Conservation (phyloP, 106 monocot genomes). For the Dendrobium chrysotoxum region DNA sequence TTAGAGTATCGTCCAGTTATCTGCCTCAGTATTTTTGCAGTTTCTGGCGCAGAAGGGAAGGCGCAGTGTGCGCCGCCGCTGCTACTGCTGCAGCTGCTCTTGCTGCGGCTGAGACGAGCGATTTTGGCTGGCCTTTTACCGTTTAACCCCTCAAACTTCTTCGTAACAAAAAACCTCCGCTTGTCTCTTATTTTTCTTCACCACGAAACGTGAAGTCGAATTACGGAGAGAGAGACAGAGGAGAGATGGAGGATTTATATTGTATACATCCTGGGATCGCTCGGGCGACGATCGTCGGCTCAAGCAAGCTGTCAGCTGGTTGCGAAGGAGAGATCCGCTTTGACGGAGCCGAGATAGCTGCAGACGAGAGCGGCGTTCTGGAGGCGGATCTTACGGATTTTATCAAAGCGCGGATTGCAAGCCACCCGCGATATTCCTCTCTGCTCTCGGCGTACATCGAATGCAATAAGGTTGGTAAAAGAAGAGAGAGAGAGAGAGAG, state of each 20-base stretch:
- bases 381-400: slow-evolving; percentile 40
- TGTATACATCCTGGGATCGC: slow-evolving; percentile 79
- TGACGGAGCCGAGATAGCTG: not conserved
- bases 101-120: not conserved
- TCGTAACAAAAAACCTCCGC: not conserved
- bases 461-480: slow-evolving; percentile 28
- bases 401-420: slow-evolving; percentile 72
- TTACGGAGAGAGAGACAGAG: not conserved
- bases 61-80: not conserved
- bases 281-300: no score
- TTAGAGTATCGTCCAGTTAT: not conserved
- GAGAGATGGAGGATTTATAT: slow-evolving; percentile 82
- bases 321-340: slow-evolving; percentile 1
- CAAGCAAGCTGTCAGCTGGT: not conserved
- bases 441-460: slow-evolving; percentile 87
- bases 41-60: not conserved
- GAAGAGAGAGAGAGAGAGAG: not conserved
- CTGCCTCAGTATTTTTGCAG: not conserved
- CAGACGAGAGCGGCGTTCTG: not conserved
- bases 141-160: not conserved
- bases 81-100: not conserved
- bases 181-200: not conserved
- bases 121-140: not conserved
- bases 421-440: slow-evolving; percentile 69
- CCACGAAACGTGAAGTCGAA: not conserved